phyloP scores from a whole-genome alignment of 2,329 filamentous ascomycete species.

The Cladophialophora chaetospira region DNA sequence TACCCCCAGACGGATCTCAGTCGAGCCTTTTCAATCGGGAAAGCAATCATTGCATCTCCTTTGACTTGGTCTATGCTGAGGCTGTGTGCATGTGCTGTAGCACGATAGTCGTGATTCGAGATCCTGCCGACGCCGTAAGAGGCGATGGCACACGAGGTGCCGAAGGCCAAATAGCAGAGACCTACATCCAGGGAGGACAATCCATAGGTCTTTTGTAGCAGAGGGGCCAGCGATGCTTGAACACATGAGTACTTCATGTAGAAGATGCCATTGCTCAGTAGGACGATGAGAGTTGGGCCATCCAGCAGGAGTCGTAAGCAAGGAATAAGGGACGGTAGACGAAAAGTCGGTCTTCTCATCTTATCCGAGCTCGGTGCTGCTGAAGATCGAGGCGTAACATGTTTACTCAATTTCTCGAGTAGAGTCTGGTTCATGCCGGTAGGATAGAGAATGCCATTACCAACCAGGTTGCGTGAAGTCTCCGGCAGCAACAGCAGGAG shows the following conservation, averaged over 20 bases:
- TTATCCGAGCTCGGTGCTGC: neutral
- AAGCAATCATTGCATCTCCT: neutral
- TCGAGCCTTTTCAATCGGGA: slow-evolving; percentile 36
- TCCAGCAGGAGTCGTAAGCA: neutral
- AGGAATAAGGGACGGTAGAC: neutral
- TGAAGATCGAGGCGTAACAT: neutral
- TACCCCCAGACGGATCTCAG: slow-evolving; percentile 36
- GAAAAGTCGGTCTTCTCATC: neutral
- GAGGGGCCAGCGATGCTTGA: slow-evolving; percentile 42
- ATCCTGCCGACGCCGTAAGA: slow-evolving; percentile 38
- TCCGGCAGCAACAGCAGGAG: neutral
- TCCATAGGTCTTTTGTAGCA: slow-evolving; percentile 42
- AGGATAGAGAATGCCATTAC: neutral
- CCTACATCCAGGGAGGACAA: slow-evolving; percentile 46
- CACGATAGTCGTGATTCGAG: slow-evolving; percentile 43
- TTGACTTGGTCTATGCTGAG: slow-evolving; percentile 50
- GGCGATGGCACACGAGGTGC: slow-evolving; percentile 19
- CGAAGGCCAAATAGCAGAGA: slow-evolving; percentile 48
- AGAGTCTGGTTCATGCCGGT: neutral
- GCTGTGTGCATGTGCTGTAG: slow-evolving; percentile 34
- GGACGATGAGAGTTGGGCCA: slow-evolving; percentile 33
- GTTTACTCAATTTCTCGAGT: neutral
- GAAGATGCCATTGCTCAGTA: slow-evolving; percentile 43
- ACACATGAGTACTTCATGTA: slow-evolving; percentile 48
- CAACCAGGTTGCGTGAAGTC: neutral